phyloP scores from a whole-genome alignment of 306 rosid species.

The Trifolium fragiferum region DNA sequence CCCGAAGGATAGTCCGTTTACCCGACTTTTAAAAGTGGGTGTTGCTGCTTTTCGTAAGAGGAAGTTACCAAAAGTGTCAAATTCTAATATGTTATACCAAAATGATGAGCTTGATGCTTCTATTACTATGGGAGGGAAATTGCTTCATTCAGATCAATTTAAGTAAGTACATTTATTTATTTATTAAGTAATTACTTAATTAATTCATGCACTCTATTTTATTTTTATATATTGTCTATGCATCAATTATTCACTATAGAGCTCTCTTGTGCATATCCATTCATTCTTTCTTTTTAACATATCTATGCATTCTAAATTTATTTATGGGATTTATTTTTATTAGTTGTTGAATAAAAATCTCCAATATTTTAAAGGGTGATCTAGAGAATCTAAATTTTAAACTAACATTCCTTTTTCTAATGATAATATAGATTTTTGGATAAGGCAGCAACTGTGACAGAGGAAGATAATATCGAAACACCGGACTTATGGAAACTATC shows the following conservation, averaged over 20 bases:
- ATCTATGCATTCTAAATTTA: too few species aligned
- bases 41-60: conserved; percentile 81
- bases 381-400: too few species aligned
- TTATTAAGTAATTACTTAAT: too few species aligned
- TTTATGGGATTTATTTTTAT: neutral
- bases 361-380: too few species aligned
- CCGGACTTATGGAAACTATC: conserved; percentile 81
- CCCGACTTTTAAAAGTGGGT: conserved; percentile 70
- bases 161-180: neutral
- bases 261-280: too few species aligned
- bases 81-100: conserved; percentile 53
- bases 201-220: too few species aligned
- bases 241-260: too few species aligned
- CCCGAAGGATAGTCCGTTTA: conserved; percentile 90
- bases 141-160: conserved; percentile 66
- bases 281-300: too few species aligned
- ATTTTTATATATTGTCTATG: too few species aligned
- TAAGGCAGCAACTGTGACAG: conserved; percentile 74
- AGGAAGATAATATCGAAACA: conserved; percentile 54
- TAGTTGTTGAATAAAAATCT: too few species aligned
- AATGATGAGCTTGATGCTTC: conserved; percentile 74
- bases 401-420: too few species aligned
- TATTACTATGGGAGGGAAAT: conserved; percentile 67
- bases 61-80: conserved; percentile 43
- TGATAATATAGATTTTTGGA: conserved; percentile 71